Percentiles rank a stretch among this genome's conserved stretches.
Conservation (phyloP, 495 filamentous ascomycete genomes). For the Xylaria curta region DNA sequence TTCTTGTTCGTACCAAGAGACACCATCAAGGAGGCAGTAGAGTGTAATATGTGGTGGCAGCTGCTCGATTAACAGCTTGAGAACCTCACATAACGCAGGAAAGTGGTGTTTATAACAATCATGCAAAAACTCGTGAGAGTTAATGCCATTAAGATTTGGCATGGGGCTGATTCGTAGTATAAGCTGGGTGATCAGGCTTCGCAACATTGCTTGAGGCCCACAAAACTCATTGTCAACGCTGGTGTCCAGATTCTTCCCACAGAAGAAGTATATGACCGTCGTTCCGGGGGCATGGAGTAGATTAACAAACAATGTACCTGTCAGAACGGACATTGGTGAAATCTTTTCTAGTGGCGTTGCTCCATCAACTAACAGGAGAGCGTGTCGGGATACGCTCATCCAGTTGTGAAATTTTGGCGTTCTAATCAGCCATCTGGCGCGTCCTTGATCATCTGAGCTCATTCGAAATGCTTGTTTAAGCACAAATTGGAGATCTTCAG, state of each 20-base stretch:
- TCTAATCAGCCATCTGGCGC: neutral
- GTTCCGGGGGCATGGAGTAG: neutral
- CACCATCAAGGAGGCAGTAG: neutral
- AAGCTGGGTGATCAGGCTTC: neutral
- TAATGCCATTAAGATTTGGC: neutral
- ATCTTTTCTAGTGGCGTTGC: neutral
- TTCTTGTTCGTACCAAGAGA: conserved; percentile 8
- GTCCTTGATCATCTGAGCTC: neutral
- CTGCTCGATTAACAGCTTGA: neutral
- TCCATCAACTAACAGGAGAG: neutral
- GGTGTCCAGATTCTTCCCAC: neutral
- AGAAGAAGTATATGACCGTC: neutral
- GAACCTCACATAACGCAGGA: neutral
- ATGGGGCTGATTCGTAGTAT: neutral
- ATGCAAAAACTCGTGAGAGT: neutral
- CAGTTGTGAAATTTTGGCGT: neutral
- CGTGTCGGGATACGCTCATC: neutral
- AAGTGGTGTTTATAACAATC: neutral
- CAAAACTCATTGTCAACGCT: neutral
- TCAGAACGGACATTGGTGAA: neutral
- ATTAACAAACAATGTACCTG: neutral
- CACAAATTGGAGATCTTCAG: neutral
- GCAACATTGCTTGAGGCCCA: neutral
- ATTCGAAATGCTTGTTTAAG: neutral
- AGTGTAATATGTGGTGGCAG: neutral